Evolutionary conservation across 768 basidiomycete genomes (phyloP), one percentile per base, ranked within the genome.

Genomic region (Trametes meyenii): DNA sequence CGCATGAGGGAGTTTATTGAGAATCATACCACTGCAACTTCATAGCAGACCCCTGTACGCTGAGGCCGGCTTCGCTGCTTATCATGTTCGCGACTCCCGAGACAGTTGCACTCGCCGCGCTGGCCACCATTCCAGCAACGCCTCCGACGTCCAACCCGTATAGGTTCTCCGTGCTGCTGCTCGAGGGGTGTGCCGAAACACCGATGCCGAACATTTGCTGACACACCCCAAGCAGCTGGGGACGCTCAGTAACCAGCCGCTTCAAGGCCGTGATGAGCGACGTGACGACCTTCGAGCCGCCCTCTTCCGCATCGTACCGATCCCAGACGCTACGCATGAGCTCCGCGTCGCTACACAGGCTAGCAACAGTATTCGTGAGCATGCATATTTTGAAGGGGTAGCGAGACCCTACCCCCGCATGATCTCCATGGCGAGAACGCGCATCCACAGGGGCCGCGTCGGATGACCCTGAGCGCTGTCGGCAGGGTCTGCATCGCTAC

Each of bases 381-480:
- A 4, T 48, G n/a, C 13, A 26, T 21, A 43, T 19, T 14, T 11
- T 8, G 13, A 8, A 19, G 13, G 24, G 12, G 14, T 40, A 13
- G 6, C 26, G 55, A 8, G 8, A 39, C 64, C 74, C 39, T 67
- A 90, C 88, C 94, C 96, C 72, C 95, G 80, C 77, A 96, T 86
- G 46, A 95, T 89, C 71, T 98, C 96, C 86, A 96, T 87, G 1
- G 93, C 88, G 10, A 98, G 80, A 0, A 96, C 93, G 16, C 94
- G 80, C 80, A 94, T 90, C 95, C 96, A 98, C 33, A 79, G 73
- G 0, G 94, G 91, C 29, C 86, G 81, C 5, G 69, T 60, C 12
- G 62, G 64, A 21, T 69, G 66, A 0, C 55, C 59, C 42, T 67
- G 67, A 12, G 58, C 50, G 29, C 57, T 67, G 10, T 72, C 71